These are phyloP conservation scores for Eragrostis nindensis DNA, from an alignment of 176 grass and related monocot species.

Conservation along the genomic window DNA sequence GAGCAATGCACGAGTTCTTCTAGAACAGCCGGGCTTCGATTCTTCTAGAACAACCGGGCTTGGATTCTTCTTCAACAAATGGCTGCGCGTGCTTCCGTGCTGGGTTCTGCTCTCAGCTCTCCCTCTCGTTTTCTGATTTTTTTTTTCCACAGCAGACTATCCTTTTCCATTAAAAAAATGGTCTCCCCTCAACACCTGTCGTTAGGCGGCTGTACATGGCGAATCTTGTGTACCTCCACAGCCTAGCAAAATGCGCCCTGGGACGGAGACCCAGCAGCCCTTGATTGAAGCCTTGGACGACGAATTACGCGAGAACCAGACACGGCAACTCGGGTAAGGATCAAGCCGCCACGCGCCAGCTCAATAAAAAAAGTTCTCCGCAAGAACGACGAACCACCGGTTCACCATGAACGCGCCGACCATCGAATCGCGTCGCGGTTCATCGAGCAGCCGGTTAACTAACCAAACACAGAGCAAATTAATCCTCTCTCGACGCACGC, in stretches of 20 bases:
- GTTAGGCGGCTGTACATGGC: not conserved
- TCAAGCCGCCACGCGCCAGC: not conserved
- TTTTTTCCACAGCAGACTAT: not conserved
- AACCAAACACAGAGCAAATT: not conserved
- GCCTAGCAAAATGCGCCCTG: no score
- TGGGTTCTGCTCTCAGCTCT: not conserved
- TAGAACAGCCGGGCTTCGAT: not conserved
- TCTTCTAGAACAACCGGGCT: not conserved
- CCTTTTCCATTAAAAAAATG: not conserved
- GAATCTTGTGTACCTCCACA: not conserved
- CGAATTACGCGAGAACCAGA: not conserved
- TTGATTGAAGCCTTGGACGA: not conserved
- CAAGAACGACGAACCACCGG: not conserved
- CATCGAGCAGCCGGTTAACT: slow-evolving; percentile 18
- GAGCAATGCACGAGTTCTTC: not conserved
- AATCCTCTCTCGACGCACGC: not conserved
- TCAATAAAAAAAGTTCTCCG: not conserved
- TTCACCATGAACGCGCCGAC: slow-evolving; percentile 10
- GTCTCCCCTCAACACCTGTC: not conserved
- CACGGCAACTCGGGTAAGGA: not conserved
- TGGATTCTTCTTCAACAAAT: not conserved
- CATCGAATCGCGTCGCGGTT: not conserved
- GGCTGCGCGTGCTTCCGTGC: not conserved
- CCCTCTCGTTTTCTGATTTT: not conserved
- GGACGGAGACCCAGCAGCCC: no score